phyloP scores from a whole-genome alignment of 129 eudicot species.

The Heracleum sosnowskyi region DNA sequence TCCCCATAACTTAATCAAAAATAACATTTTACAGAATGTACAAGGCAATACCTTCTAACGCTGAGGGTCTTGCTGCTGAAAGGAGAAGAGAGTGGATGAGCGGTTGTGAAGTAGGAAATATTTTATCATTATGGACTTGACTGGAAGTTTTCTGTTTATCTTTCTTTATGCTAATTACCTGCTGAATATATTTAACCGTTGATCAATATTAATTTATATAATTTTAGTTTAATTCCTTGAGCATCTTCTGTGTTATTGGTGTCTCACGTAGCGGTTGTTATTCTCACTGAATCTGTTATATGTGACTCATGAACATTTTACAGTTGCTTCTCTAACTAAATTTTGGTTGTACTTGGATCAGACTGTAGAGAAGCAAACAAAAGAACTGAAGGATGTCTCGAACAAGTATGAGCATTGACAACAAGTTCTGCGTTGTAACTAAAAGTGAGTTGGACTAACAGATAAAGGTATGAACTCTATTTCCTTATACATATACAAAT shows the following conservation, averaged over 20 bases:
- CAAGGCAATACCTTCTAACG: too few relatives aligned
- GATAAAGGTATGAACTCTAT: constrained; percentile 42
- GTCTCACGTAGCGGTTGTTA: background rate
- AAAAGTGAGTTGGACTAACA: constrained; percentile 48
- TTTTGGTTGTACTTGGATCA: constrained; percentile 36
- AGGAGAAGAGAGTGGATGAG: too few relatives aligned
- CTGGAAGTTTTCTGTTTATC: too few relatives aligned
- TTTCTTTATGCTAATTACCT: too few relatives aligned
- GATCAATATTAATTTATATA: background rate
- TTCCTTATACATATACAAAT: background rate
- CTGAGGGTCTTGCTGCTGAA: too few relatives aligned
- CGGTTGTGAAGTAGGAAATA: too few relatives aligned
- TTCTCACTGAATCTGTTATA: background rate
- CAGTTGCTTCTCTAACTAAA: background rate
- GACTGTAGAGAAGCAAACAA: constrained; percentile 66
- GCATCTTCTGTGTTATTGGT: background rate
- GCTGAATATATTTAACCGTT: too few relatives aligned
- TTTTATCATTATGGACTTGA: too few relatives aligned
- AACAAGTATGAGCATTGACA: constrained; percentile 63
- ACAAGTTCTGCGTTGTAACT: constrained; percentile 57
- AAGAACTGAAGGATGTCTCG: constrained; percentile 47
- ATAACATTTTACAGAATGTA: too few relatives aligned
- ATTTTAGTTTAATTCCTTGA: background rate
- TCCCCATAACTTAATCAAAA: too few relatives aligned
- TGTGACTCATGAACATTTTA: background rate